Evolutionary conservation across 2,329 filamentous ascomycete genomes (phyloP).

Genomic region (Nemania sp.): DNA sequence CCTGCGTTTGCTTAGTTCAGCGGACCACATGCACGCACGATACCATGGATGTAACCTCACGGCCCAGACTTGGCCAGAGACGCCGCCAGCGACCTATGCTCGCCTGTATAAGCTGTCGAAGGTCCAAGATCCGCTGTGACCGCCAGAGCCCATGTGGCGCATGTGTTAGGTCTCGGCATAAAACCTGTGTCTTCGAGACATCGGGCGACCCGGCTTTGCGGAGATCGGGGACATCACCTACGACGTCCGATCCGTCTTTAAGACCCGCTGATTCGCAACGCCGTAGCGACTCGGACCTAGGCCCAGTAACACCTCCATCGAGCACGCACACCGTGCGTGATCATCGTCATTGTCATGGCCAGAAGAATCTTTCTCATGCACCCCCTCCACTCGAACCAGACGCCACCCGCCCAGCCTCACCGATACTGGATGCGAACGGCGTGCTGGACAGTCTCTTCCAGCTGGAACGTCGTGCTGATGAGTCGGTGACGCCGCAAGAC

Average conservation of each 20-base stretch:
- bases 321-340: slow-evolving; percentile 4
- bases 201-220: slow-evolving; percentile 15
- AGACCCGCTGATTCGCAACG: neutral
- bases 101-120: slow-evolving; percentile 54
- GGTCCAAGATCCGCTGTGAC: slow-evolving; percentile 66
- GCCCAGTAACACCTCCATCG: slow-evolving; percentile 19
- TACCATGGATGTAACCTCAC: slow-evolving; percentile 11
- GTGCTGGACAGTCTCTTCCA: slow-evolving; percentile 47
- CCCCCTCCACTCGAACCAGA: neutral
- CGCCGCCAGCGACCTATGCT: slow-evolving; percentile 35
- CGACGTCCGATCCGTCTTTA: slow-evolving; percentile 1
- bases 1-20: neutral
- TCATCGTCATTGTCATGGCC: slow-evolving; percentile 6
- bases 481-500: slow-evolving; percentile 27
- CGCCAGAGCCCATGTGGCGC: slow-evolving; percentile 62
- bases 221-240: slow-evolving; percentile 33
- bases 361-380: slow-evolving; percentile 13
- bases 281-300: neutral
- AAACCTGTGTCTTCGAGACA: slow-evolving; percentile 54
- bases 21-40: neutral
- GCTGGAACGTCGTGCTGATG: slow-evolving; percentile 50
- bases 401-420: neutral
- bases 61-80: slow-evolving; percentile 28
- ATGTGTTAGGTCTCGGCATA: slow-evolving; percentile 60
- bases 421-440: slow-evolving; percentile 29